These are phyloP conservation scores for Phytophthora citrophthora DNA, from an alignment of 352 stramenopile genomes.

Conservation along the genomic window DNA sequence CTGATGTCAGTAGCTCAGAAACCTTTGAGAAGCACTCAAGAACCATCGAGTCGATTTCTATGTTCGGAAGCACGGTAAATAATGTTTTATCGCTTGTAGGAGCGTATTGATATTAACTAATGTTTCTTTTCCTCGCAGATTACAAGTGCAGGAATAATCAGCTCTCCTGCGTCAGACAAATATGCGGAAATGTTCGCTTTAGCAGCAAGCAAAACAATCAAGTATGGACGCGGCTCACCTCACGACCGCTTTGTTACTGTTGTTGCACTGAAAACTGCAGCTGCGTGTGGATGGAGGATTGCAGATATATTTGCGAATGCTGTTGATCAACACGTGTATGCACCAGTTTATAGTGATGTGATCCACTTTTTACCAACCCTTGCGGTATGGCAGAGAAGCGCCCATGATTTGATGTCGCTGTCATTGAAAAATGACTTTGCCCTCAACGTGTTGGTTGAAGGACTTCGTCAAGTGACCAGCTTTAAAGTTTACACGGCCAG, in stretches of 20 bases:
- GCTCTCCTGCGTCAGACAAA: slow-evolving; percentile 18
- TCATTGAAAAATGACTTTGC: slow-evolving; percentile 41
- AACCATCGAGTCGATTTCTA: slow-evolving; percentile 18
- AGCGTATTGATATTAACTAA: slow-evolving; percentile 3
- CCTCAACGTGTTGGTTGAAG: slow-evolving; percentile 42
- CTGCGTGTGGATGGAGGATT: slow-evolving; percentile 57
- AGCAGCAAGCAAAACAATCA: slow-evolving; percentile 27
- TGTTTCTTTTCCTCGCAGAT: slow-evolving; percentile 13
- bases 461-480: slow-evolving; percentile 43
- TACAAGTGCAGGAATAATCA: slow-evolving; percentile 28
- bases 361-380: slow-evolving; percentile 46
- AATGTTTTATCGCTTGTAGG: background rate
- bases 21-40: slow-evolving; percentile 24
- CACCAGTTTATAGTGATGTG: slow-evolving; percentile 52
- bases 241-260: slow-evolving; percentile 27
- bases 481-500: slow-evolving; percentile 40
- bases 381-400: slow-evolving; percentile 50
- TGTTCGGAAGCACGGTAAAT: slow-evolving; percentile 46
- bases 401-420: slow-evolving; percentile 32
- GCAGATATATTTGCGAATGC: slow-evolving; percentile 44
- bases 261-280: slow-evolving; percentile 49
- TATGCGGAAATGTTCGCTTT: slow-evolving; percentile 30
- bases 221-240: slow-evolving; percentile 31
- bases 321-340: slow-evolving; percentile 34
- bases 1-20: slow-evolving; percentile 16